phyloP scores from a whole-genome alignment of 176 grass and related monocot genomes.

The Oryza meridionalis region DNA sequence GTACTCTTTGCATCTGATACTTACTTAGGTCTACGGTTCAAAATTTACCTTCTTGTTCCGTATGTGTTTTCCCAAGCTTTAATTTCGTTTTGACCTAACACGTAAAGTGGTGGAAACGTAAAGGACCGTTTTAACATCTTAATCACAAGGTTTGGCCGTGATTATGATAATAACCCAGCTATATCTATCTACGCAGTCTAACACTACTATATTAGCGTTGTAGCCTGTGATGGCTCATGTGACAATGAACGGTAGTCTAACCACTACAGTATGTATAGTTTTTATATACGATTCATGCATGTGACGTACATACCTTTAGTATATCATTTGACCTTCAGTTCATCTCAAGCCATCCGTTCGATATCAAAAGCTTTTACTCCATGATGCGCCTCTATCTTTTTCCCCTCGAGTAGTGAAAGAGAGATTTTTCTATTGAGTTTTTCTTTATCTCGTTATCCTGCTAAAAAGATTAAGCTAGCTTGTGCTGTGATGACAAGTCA shows the following conservation, averaged over 20 bases:
- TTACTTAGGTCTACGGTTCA: neutral
- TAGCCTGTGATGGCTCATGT: neutral
- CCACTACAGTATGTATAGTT: neutral
- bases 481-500: neutral
- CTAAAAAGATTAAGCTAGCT: neutral
- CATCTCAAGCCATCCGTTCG: neutral
- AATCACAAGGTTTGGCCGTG: neutral
- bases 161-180: neutral
- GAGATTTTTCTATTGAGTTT: neutral
- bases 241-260: conserved; percentile 1
- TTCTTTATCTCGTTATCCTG: neutral
- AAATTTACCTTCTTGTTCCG: conserved; percentile 32
- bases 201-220: neutral
- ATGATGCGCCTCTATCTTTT: neutral
- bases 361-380: neutral
- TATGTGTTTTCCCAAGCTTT: conserved; percentile 10
- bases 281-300: neutral
- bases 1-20: conserved; percentile 57
- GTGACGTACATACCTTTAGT: neutral
- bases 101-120: conserved; percentile 11
- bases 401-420: neutral
- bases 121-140: neutral
- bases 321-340: conserved; percentile 8
- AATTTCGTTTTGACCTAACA: conserved; percentile 13
- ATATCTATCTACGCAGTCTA: neutral